Evolutionary conservation across 345 rosid genomes (phyloP), one percentile per base, ranked within the genome.

Genomic region (Litchi chinensis): DNA sequence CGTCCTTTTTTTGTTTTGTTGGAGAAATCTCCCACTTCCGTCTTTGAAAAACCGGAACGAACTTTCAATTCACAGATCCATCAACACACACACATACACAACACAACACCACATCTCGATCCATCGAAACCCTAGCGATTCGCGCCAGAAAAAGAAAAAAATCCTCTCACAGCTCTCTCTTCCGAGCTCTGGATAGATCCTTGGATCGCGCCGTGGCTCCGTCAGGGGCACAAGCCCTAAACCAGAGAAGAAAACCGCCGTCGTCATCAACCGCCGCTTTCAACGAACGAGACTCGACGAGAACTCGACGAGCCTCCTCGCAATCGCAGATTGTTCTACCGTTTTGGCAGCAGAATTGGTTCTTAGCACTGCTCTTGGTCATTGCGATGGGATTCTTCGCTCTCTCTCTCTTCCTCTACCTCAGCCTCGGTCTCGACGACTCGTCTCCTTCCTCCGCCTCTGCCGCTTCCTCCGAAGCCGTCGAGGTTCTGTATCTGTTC

Each of bases 331-430:
- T 82, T 11, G 88, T 77, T 21, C 72, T 50, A 72, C 95, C 97
- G 24, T 93, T 93, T 79, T 93, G 97, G 97, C 94, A 87, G 77
- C 89, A 87, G 84, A 90, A 83, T 64, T 95, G 98, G 98, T 95
- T 95, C 82, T 87, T 95, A n/a, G 90, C 65, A 8, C 60, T 92
- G 15, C 92, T 95, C 2, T 90, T 95, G 71, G 50, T 82, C 56
- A 91, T 95, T 93, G 91, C 98, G 57, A 46, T 93, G 18, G 92
- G 90, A 46, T 92, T 92, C 82, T 87, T 95, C 78, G 83, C 81
- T 11, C 88, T 95, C 65, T 88, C 98, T 32, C 46, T 90, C 68
- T 92, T 93, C 86, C 87, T 95, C 79, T 89, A 87, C 85, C 91
- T 95, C 56, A 82, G 82, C 52, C 86, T 92, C 80, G 90, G 89